These are phyloP conservation scores for Avena atlantica DNA, from an alignment of 176 grass and related monocot genomes.

Conservation along the genomic window DNA sequence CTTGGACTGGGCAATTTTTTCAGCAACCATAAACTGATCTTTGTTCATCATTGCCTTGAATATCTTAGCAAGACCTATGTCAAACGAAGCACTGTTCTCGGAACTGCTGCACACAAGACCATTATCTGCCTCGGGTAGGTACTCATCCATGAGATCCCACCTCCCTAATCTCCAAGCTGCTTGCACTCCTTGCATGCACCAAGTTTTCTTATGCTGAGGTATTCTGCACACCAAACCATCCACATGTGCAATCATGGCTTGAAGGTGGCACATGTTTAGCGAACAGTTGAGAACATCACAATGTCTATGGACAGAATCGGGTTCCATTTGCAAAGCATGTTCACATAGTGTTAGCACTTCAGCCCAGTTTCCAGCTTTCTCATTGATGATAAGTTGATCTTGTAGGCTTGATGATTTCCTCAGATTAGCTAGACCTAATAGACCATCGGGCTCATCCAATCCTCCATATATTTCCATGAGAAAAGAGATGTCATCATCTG, in stretches of 20 bases:
- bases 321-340: constrained; percentile 94
- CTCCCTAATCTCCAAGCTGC: constrained; percentile 96
- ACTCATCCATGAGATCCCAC: constrained; percentile 98
- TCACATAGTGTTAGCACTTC: constrained; percentile 93
- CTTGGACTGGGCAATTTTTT: constrained; percentile 87
- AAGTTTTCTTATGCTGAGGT: constrained; percentile 83
- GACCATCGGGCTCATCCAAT: constrained; percentile 93
- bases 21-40: constrained; percentile 78
- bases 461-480: constrained; percentile 98
- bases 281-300: constrained; percentile 95
- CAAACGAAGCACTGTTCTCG: constrained; percentile 89
- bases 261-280: constrained; percentile 97
- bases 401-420: constrained; percentile 88
- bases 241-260: constrained; percentile 95
- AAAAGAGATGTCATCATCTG: constrained; percentile 94
- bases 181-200: constrained; percentile 97
- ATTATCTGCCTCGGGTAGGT: constrained; percentile 73
- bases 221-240: constrained; percentile 83
- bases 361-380: constrained; percentile 97
- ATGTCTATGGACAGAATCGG: constrained; percentile 90
- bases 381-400: constrained; percentile 96
- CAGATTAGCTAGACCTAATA: constrained; percentile 85
- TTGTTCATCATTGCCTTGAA: constrained; percentile 97
- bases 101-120: constrained; percentile 52
- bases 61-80: constrained; percentile 96